These are phyloP conservation scores for Populus davidiana DNA, from an alignment of 345 rosid species.

Conservation along the genomic window DNA sequence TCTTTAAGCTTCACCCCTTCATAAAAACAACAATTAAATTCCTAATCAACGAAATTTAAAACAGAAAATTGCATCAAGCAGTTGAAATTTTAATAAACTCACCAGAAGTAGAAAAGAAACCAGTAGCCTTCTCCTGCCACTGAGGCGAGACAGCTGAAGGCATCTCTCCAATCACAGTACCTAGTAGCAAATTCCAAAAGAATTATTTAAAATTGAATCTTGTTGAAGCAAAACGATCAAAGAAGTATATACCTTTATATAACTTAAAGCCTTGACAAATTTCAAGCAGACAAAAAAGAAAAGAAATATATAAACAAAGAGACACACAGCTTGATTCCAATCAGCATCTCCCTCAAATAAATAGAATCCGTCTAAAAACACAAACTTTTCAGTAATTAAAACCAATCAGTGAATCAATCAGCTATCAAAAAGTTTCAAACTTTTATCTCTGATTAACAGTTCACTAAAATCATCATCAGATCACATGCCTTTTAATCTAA, in stretches of 20 bases:
- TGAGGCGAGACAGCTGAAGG: conserved; percentile 68
- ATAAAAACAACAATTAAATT: conserved; percentile 15
- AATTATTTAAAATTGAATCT: neutral
- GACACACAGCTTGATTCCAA: neutral
- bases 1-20: conserved; percentile 79
- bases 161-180: conserved; percentile 45
- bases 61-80: neutral
- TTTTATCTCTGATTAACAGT: neutral
- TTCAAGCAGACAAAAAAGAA: neutral
- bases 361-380: neutral
- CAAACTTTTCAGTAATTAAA: neutral
- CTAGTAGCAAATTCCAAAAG: neutral
- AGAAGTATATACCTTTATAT: neutral
- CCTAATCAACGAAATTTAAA: conserved; percentile 2
- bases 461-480: neutral
- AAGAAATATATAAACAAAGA: neutral
- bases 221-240: neutral
- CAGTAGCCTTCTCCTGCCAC: conserved; percentile 85
- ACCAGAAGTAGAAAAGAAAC: conserved; percentile 93
- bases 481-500: neutral
- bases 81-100: conserved; percentile 29
- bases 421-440: neutral
- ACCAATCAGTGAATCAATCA: neutral
- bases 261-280: neutral
- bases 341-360: neutral